Conservation (phyloP, 768 basidiomycete species). For the Suillus luteus region DNA sequence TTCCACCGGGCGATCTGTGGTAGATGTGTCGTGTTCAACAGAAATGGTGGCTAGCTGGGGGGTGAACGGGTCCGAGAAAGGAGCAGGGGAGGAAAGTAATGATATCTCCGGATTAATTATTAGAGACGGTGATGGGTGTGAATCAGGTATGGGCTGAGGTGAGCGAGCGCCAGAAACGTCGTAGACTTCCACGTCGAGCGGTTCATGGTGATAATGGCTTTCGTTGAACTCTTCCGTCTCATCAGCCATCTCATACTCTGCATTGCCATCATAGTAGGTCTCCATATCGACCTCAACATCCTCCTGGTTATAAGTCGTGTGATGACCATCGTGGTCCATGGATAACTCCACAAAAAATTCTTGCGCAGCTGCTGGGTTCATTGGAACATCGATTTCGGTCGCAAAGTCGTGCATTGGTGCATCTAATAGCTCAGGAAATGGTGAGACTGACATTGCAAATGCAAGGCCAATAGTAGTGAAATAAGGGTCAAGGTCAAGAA, state of each 20-base stretch:
- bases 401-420: slow-evolving; percentile 65
- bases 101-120: slow-evolving; percentile 9
- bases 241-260: slow-evolving; percentile 50
- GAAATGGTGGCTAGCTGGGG: neutral
- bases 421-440: slow-evolving; percentile 54
- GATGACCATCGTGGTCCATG: slow-evolving; percentile 61
- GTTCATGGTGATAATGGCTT: slow-evolving; percentile 28
- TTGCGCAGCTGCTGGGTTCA: slow-evolving; percentile 47
- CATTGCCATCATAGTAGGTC: slow-evolving; percentile 45
- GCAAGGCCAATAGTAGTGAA: slow-evolving; percentile 15
- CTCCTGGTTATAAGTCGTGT: slow-evolving; percentile 34
- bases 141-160: slow-evolving; percentile 25
- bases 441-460: slow-evolving; percentile 29
- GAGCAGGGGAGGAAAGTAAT: slow-evolving; percentile 8
- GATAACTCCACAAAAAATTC: slow-evolving; percentile 53
- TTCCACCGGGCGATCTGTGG: neutral
- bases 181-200: slow-evolving; percentile 43
- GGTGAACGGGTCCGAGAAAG: slow-evolving; percentile 2
- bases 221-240: slow-evolving; percentile 27
- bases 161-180: slow-evolving; percentile 39
- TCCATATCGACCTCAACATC: slow-evolving; percentile 73
- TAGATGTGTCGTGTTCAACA: slow-evolving; percentile 1
- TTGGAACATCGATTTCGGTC: slow-evolving; percentile 58
- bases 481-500: slow-evolving; percentile 20
- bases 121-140: slow-evolving; percentile 17